phyloP scores from a whole-genome alignment of 2,329 filamentous ascomycete genomes.

The Aulographum hederae region DNA sequence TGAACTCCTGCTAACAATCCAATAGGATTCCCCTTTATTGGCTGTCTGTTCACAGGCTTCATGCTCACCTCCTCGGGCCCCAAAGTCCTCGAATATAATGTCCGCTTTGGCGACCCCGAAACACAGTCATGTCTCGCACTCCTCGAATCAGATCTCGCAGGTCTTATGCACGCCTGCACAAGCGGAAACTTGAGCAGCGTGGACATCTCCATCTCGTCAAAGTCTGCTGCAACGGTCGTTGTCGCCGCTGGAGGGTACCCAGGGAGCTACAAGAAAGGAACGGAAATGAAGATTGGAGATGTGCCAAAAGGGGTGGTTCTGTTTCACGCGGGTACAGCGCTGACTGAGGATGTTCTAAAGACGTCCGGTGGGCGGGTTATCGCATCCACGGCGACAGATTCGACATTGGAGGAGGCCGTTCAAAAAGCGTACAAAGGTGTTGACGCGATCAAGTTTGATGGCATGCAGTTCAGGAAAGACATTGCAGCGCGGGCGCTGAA shows the following conservation, averaged over 20 bases:
- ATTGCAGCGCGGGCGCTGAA: conserved; percentile 49
- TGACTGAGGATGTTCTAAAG: conserved; percentile 42
- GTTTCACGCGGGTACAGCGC: conserved; percentile 83
- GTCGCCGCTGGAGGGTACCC: conserved; percentile 86
- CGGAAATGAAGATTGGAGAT: conserved; percentile 35
- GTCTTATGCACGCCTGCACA: conserved; percentile 74
- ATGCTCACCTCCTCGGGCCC: conserved; percentile 77
- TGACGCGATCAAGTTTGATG: conserved; percentile 60
- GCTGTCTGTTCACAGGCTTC: conserved; percentile 72
- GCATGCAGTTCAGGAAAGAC: conserved; percentile 83
- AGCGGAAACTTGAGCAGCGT: conserved; percentile 56
- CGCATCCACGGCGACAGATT: conserved; percentile 65
- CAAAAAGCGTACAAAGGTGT: conserved; percentile 76
- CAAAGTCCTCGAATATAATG: conserved; percentile 82
- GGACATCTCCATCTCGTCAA: conserved; percentile 45
- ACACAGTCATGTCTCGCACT: conserved; percentile 73
- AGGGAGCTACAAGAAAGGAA: conserved; percentile 63
- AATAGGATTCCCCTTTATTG: conserved; percentile 24
- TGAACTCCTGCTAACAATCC: neutral
- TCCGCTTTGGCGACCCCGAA: conserved; percentile 82
- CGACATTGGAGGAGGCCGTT: conserved; percentile 64
- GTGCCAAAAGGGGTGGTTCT: conserved; percentile 41
- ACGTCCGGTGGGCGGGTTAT: conserved; percentile 85
- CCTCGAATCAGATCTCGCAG: conserved; percentile 69
- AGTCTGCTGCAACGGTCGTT: conserved; percentile 81